A percentile compares a stretch with the other conserved stretches of the same genome.
phyloP scores from a whole-genome alignment of 441 rosid species.

The Sinapis alba region DNA sequence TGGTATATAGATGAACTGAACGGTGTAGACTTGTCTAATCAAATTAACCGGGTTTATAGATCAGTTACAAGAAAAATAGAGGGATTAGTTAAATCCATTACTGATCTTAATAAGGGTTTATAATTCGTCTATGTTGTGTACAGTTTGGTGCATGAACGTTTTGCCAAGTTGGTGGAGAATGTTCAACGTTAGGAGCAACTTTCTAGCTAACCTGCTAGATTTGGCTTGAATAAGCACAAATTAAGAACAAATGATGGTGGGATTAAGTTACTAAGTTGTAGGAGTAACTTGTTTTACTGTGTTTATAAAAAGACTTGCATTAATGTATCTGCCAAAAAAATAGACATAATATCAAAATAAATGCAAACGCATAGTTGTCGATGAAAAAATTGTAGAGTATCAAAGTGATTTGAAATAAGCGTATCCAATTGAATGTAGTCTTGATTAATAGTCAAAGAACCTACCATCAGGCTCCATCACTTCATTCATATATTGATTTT shows the following conservation, averaged over 20 bases:
- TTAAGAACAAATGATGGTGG: neutral
- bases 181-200: neutral
- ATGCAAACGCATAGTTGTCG: neutral
- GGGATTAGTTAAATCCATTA: neutral
- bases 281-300: neutral
- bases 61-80: neutral
- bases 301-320: neutral
- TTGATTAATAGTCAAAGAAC: neutral
- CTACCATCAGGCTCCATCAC: neutral
- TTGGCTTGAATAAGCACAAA: neutral
- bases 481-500: neutral
- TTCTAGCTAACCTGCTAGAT: neutral
- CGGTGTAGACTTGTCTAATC: neutral
- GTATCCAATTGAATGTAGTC: neutral
- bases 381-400: neutral
- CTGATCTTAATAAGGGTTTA: neutral
- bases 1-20: neutral
- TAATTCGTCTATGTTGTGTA: neutral
- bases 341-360: neutral
- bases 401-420: slow-evolving; percentile 9
- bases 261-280: neutral
- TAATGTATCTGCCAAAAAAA: neutral
- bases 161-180: neutral
- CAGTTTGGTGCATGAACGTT: neutral
- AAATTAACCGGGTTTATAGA: neutral